Percentiles rank a stretch among this genome's conserved stretches.
phyloP scores from a whole-genome alignment of 176 grass and related monocot genomes.

The Aegilops tauschii region DNA sequence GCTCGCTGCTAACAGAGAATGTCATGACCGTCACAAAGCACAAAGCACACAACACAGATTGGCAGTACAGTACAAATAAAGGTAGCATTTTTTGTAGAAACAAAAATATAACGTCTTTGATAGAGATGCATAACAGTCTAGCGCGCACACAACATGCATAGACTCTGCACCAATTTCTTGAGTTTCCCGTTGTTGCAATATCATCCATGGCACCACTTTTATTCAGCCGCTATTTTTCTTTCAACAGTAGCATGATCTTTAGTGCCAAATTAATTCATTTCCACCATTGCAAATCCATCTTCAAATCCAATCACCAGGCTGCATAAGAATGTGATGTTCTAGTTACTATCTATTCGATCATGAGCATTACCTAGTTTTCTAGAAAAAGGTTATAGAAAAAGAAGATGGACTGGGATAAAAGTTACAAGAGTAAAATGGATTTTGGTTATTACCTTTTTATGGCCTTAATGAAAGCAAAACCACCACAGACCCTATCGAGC shows the following conservation, averaged over 20 bases:
- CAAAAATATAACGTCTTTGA: too few relatives aligned
- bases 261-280: background rate
- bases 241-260: background rate
- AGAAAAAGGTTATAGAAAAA: background rate
- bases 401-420: background rate
- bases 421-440: background rate
- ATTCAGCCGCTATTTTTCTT: background rate
- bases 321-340: background rate
- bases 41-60: too few relatives aligned
- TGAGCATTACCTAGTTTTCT: background rate
- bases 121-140: too few relatives aligned
- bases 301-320: background rate
- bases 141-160: too few relatives aligned
- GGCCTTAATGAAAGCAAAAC: background rate
- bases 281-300: background rate
- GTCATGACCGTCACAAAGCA: too few relatives aligned
- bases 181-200: background rate
- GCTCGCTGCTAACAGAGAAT: too few relatives aligned
- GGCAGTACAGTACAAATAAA: too few relatives aligned
- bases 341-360: background rate
- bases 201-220: background rate
- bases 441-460: background rate
- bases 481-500: background rate
- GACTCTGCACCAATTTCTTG: background rate
- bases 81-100: too few relatives aligned